Evolutionary conservation across 2,329 filamentous ascomycete genomes (phyloP).

Genomic region (Neocucurbitaria cava): DNA sequence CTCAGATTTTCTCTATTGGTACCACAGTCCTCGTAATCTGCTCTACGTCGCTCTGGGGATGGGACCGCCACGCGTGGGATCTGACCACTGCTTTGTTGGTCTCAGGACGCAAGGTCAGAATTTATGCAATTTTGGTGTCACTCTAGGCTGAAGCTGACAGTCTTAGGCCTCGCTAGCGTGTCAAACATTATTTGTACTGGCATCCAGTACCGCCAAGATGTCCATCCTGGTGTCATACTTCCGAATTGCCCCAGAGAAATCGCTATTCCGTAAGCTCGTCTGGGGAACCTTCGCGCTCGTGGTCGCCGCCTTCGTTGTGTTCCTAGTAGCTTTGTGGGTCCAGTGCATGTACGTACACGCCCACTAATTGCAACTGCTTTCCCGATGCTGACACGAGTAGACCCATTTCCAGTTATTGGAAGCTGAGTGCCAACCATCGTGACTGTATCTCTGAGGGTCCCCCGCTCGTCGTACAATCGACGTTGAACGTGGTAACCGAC

Average conservation of each 20-base stretch:
- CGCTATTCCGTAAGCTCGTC: constrained; percentile 47
- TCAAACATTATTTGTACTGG: constrained; percentile 48
- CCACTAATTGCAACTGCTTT: neutral
- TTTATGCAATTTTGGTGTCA: constrained; percentile 23
- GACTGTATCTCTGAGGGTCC: constrained; percentile 56
- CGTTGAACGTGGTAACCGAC: constrained; percentile 55
- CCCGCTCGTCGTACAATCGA: constrained; percentile 51
- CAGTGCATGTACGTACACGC: constrained; percentile 44
- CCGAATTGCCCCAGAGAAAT: constrained; percentile 48
- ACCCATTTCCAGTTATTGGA: constrained; percentile 56
- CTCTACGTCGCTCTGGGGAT: constrained; percentile 47
- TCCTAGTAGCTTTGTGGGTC: constrained; percentile 47
- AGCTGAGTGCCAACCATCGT: constrained; percentile 42
- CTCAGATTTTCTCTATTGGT: constrained; percentile 41
- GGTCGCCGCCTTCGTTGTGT: constrained; percentile 43
- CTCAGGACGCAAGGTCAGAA: constrained; percentile 37
- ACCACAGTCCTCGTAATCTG: constrained; percentile 44
- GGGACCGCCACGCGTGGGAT: constrained; percentile 50
- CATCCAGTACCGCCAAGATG: constrained; percentile 48
- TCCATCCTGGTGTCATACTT: constrained; percentile 50
- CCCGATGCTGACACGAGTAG: constrained; percentile 40
- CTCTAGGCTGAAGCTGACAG: constrained; percentile 26
- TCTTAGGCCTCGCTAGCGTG: constrained; percentile 47
- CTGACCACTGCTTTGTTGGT: constrained; percentile 33
- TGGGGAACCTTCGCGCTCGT: constrained; percentile 47